Evolutionary conservation across 768 basidiomycete genomes (phyloP).

Genomic region (Lentinula guzmanii): DNA sequence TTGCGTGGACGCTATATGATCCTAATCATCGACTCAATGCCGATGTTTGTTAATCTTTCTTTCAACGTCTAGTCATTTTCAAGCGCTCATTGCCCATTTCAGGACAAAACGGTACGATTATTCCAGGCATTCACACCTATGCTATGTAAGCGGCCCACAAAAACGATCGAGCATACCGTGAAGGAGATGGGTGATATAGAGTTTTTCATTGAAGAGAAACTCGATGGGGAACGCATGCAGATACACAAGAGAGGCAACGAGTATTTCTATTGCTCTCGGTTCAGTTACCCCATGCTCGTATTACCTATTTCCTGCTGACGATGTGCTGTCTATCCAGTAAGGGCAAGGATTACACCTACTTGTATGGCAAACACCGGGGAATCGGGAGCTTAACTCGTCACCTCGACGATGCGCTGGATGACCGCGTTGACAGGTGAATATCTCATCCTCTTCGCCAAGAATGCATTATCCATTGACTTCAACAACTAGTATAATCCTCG

Average conservation of each 20-base stretch:
- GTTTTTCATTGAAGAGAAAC: conserved; percentile 94
- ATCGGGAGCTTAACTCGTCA: conserved; percentile 85
- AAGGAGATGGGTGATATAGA: conserved; percentile 73
- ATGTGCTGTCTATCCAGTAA: conserved; percentile 43
- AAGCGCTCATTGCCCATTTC: background rate
- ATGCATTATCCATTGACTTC: background rate
- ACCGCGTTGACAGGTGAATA: conserved; percentile 74
- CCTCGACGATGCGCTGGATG: conserved; percentile 72
- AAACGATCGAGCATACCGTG: conserved; percentile 76
- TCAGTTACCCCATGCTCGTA: conserved; percentile 12
- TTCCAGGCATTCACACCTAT: conserved; percentile 91
- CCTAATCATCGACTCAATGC: conserved; percentile 58
- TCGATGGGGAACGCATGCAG: conserved; percentile 96
- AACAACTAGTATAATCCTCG: conserved; percentile 72
- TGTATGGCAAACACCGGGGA: conserved; percentile 84
- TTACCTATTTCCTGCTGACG: background rate
- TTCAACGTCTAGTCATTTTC: background rate
- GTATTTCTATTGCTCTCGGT: conserved; percentile 93
- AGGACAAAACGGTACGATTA: conserved; percentile 83
- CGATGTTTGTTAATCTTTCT: conserved; percentile 31
- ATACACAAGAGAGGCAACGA: conserved; percentile 88
- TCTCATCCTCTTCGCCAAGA: background rate
- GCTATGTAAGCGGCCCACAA: conserved; percentile 86
- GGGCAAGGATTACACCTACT: conserved; percentile 84
- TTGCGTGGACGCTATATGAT: conserved; percentile 85